A percentile compares a stretch with the other conserved stretches of the same genome.
Evolutionary conservation across 139 green algal genomes (phyloP).

Genomic region (Microglena sp.): DNA sequence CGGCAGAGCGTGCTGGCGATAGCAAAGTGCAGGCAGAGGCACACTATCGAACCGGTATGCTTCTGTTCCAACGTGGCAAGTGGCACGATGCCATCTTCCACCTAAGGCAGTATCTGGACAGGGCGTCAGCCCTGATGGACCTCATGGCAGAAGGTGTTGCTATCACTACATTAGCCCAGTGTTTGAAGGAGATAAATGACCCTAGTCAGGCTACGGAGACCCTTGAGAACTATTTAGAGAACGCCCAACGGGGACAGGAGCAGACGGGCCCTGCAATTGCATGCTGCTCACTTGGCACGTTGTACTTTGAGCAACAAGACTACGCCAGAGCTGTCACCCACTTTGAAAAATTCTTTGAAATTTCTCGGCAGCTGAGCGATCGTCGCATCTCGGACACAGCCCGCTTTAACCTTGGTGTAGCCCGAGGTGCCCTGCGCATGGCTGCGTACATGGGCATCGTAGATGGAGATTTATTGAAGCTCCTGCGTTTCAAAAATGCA

Average conservation of each 20-base stretch:
- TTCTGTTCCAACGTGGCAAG: conserved; percentile 26
- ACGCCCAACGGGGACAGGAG: conserved; percentile 19
- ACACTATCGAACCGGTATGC: conserved; percentile 41
- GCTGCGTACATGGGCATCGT: conserved; percentile 36
- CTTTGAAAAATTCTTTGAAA: conserved; percentile 73
- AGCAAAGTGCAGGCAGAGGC: conserved; percentile 21
- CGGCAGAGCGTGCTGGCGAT: conserved; percentile 34
- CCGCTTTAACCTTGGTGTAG: conserved; percentile 56
- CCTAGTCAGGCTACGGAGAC: conserved; percentile 22
- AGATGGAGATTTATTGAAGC: conserved; percentile 25
- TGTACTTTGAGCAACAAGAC: conserved; percentile 43
- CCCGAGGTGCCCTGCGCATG: conserved; percentile 35
- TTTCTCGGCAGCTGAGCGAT: conserved; percentile 43
- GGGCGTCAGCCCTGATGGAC: conserved; percentile 16
- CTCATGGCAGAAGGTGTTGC: conserved; percentile 44
- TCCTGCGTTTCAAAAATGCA: conserved; percentile 48
- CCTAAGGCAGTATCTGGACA: conserved; percentile 19
- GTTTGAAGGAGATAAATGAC: conserved; percentile 32
- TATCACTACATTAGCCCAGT: conserved; percentile 35
- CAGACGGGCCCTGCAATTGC: conserved; percentile 44
- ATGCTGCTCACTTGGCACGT: conserved; percentile 56
- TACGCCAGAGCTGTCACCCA: conserved; percentile 35
- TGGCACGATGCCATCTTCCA: conserved; percentile 34
- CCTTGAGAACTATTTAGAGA: conserved; percentile 40
- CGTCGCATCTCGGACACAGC: conserved; percentile 48